These are phyloP conservation scores for Sisymbrium altissimum DNA, from an alignment of 345 rosid genomes.

Conservation along the genomic window DNA sequence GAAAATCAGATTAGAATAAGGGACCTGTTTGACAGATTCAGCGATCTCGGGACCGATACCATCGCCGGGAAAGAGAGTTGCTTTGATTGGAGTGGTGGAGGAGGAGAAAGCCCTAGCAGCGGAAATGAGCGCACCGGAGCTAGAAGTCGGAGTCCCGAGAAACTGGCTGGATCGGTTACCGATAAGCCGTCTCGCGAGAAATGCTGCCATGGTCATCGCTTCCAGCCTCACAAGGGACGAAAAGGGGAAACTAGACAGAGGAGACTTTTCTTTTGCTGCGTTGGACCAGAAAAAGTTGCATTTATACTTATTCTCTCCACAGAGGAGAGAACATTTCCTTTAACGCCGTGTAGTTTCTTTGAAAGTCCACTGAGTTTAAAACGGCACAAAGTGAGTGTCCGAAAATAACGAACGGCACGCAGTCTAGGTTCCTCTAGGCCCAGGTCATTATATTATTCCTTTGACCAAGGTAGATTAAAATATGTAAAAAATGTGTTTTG, in stretches of 20 bases:
- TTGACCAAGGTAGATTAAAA: too few species aligned
- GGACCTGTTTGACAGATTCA: slow-evolving; percentile 83
- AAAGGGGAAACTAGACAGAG: background rate
- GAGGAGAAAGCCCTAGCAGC: slow-evolving; percentile 55
- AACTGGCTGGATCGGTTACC: slow-evolving; percentile 25
- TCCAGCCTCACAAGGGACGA: slow-evolving; percentile 2
- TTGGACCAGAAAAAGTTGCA: background rate
- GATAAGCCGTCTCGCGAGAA: slow-evolving; percentile 28
- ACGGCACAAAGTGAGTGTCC: background rate
- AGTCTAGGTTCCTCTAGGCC: too few species aligned
- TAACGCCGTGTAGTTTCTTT: slow-evolving; percentile 13
- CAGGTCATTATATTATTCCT: too few species aligned
- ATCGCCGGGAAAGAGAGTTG: slow-evolving; percentile 97
- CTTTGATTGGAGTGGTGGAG: slow-evolving; percentile 54
- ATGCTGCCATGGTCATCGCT: slow-evolving; percentile 34
- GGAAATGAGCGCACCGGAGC: slow-evolving; percentile 13
- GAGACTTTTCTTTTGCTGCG: slow-evolving; percentile 28
- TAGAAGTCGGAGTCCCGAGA: slow-evolving; percentile 31
- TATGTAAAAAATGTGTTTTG: too few species aligned
- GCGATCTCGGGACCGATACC: slow-evolving; percentile 99
- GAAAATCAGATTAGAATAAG: background rate
- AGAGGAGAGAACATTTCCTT: background rate
- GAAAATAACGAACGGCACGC: background rate
- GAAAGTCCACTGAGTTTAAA: background rate
- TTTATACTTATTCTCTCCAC: slow-evolving; percentile 14